These are phyloP conservation scores for Moniliella sp. DNA, from an alignment of 1,284 basidiomycete species.

Conservation along the genomic window DNA sequence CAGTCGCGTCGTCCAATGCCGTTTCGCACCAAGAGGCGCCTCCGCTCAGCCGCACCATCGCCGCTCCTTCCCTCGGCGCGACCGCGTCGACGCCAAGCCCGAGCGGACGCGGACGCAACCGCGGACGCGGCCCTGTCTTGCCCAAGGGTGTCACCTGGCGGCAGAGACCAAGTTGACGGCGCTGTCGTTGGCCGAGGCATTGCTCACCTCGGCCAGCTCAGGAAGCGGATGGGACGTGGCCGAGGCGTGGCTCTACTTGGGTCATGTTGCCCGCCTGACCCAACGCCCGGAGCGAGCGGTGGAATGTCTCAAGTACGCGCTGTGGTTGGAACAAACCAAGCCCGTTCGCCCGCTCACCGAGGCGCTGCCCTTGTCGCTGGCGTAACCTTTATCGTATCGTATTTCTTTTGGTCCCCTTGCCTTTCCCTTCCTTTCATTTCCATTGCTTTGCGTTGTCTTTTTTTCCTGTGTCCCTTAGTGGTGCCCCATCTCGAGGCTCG, in stretches of 20 bases:
- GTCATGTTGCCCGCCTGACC: constrained; percentile 13
- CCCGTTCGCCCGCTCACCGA: constrained; percentile 1
- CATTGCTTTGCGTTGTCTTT: no score
- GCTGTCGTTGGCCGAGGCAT: constrained; percentile 20
- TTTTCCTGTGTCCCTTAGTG: no score
- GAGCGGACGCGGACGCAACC: no score
- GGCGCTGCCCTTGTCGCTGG: no score
- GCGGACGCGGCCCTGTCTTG: no score
- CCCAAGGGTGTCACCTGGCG: no score
- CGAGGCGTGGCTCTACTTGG: constrained; percentile 27
- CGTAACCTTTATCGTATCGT: constrained; percentile 1
- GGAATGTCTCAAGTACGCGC: constrained; percentile 20
- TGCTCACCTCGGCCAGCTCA: constrained; percentile 17
- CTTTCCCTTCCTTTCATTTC: no score
- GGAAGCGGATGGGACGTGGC: constrained; percentile 16
- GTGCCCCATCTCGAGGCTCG: no score
- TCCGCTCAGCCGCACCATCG: constrained; percentile 1
- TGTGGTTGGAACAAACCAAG: constrained; percentile 13
- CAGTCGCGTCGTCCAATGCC: constrained; percentile 2
- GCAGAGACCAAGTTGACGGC: no score
- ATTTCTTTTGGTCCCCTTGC: no score
- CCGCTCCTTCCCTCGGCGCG: background rate
- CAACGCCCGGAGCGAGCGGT: constrained; percentile 8
- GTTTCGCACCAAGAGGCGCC: background rate
- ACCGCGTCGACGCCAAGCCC: background rate